A percentile compares a stretch with the other conserved stretches of the same genome.
Conservation (phyloP, 352 stramenopile species). For the Phytopythium chamaehyphon region DNA sequence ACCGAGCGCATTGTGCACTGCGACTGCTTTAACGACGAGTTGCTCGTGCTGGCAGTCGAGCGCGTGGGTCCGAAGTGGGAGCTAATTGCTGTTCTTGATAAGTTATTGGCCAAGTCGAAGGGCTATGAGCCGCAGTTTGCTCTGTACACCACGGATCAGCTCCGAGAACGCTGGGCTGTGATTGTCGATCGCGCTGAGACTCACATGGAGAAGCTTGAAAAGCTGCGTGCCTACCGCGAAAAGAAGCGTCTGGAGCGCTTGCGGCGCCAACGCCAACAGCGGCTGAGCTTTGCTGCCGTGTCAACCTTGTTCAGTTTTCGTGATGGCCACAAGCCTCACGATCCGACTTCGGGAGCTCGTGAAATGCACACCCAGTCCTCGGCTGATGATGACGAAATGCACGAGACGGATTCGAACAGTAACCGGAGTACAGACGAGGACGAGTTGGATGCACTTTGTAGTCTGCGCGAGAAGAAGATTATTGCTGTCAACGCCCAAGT, state of each 20-base stretch:
- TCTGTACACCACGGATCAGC: slow-evolving; percentile 48
- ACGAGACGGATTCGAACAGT: slow-evolving; percentile 18
- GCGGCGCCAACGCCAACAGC: slow-evolving; percentile 17
- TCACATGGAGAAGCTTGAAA: slow-evolving; percentile 62
- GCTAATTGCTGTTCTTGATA: slow-evolving; percentile 54
- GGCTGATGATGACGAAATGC: not conserved
- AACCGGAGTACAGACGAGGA: slow-evolving; percentile 6
- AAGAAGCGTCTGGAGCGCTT: slow-evolving; percentile 40
- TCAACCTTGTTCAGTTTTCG: not conserved
- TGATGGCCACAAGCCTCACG: not conserved
- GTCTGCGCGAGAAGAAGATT: slow-evolving; percentile 52
- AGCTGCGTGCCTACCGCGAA: slow-evolving; percentile 41
- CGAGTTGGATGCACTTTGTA: slow-evolving; percentile 30
- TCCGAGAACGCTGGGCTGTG: slow-evolving; percentile 51
- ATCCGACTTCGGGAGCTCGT: slow-evolving; percentile 6
- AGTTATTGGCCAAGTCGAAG: slow-evolving; percentile 35
- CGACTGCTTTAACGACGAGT: slow-evolving; percentile 70
- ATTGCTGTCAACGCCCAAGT: slow-evolving; percentile 50
- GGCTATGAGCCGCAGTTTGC: slow-evolving; percentile 48
- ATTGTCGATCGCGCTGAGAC: slow-evolving; percentile 41
- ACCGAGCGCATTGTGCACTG: slow-evolving; percentile 57
- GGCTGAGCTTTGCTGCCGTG: slow-evolving; percentile 25
- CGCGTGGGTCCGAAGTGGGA: slow-evolving; percentile 61
- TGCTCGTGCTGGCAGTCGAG: slow-evolving; percentile 54
- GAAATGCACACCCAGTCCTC: slow-evolving; percentile 3